Base-by-base conservation (phyloP, 768 basidiomycete genomes). In the Boletus coccyginus region DNA sequence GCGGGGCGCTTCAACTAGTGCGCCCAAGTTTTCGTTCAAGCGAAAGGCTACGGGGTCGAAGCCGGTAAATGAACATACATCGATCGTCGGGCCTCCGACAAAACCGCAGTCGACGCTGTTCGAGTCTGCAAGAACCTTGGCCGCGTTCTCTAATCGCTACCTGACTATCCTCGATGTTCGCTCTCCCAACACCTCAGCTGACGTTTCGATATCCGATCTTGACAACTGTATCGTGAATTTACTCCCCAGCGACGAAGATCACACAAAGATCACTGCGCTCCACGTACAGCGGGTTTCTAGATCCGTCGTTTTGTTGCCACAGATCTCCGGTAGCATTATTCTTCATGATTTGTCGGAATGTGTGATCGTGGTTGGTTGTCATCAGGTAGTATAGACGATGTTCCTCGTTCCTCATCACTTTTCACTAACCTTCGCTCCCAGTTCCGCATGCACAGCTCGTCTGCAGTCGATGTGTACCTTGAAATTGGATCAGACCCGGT, bases 401-500 rank as follows among this genome's bases (percentile, higher is more conserved):
- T 7, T 17, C 33, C 27, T 43, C 6, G 33, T 11, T 31, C 19
- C 12, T 17, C 38, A 14, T 45, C 12, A 12, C 11, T 19, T 32
- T 5, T 0, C 19, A 27, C 33, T 57, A 31, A 52, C 27, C 21
- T 32, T 27, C 47, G 16, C 41, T 19, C 14, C 48, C 66, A 96
- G 94, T 93, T 94, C 67, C 86, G 94, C 43, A 93, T 96, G 83
- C 94, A 95, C 68, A 77, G 80, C 19, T 92, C 93, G 1, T 76
- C 66, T 0, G 57, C 75, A 10, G 81, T 87, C 0, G 82, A 85
- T 48, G 80, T 93, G 3, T 86, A 88, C 62, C 78, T 95, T 3
- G 74, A 81, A 7, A 82, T 85, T 12, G 66, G 73, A 5, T 92
- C 91, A 5, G 83, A 85, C 44, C 92, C 93, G 1, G 78, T 92